A percentile compares a stretch with the other conserved stretches of the same genome.
phyloP scores from a whole-genome alignment of 2,329 filamentous ascomycete species.

The Cordyceps cicadae region DNA sequence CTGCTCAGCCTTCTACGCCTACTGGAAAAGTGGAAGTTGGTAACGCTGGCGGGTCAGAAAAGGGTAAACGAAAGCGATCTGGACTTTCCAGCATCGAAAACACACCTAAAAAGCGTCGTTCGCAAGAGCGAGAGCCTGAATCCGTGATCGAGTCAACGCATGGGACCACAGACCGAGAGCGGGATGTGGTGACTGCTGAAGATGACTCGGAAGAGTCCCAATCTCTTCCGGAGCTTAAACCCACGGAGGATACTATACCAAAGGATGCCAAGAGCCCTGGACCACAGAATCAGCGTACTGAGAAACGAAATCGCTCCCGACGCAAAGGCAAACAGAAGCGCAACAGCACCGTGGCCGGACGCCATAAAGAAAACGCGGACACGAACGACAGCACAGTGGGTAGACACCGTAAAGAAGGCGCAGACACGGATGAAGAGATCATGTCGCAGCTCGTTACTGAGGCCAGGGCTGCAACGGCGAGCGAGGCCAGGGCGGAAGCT shows the following conservation, averaged over 20 bases:
- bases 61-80: constrained; percentile 5
- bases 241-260: background rate
- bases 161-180: background rate
- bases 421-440: constrained; percentile 33
- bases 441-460: constrained; percentile 34
- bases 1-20: background rate
- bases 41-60: background rate
- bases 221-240: constrained; percentile 7
- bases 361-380: constrained; percentile 21
- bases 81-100: background rate
- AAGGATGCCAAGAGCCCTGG: background rate
- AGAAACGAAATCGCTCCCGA: constrained; percentile 3
- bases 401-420: constrained; percentile 16
- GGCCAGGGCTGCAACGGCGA: constrained; percentile 30
- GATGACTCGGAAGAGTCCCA: background rate
- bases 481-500: constrained; percentile 20
- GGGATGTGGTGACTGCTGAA: background rate
- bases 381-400: constrained; percentile 24
- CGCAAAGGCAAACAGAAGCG: constrained; percentile 2
- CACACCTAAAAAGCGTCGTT: constrained; percentile 6
- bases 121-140: background rate
- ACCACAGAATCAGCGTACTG: background rate
- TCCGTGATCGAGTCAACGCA: background rate
- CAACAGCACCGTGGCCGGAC: background rate
- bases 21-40: background rate